These are phyloP conservation scores for Aspergillus olivimuriae DNA, from an alignment of 495 filamentous ascomycete genomes.

Conservation along the genomic window DNA sequence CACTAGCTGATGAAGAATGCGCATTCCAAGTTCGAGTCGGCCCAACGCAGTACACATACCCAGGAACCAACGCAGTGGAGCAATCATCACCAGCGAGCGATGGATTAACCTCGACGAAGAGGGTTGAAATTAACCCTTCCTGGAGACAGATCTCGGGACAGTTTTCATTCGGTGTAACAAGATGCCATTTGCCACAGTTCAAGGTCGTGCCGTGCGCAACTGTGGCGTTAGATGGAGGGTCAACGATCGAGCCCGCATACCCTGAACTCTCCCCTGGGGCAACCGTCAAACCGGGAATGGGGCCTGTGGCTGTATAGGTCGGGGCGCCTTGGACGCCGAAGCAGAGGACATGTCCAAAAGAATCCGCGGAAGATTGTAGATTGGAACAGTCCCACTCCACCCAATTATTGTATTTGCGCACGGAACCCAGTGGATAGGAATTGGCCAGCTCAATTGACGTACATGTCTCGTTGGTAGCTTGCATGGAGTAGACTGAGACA, in stretches of 20 bases:
- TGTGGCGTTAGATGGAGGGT: conserved; percentile 6
- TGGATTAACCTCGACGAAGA: conserved; percentile 12
- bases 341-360: conserved; percentile 4
- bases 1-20: not conserved
- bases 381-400: conserved; percentile 7
- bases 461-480: not conserved
- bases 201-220: conserved; percentile 13
- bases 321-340: conserved; percentile 3
- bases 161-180: conserved; percentile 2
- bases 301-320: conserved; percentile 1
- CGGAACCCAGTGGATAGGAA: not conserved
- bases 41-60: conserved; percentile 8
- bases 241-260: not conserved
- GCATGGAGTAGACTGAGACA: not conserved
- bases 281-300: conserved; percentile 1
- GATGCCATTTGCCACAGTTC: conserved; percentile 14
- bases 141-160: conserved; percentile 10
- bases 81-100: conserved; percentile 6
- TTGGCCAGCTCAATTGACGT: not conserved
- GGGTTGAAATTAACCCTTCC: conserved; percentile 2
- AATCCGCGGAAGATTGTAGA: conserved; percentile 1
- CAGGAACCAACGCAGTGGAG: not conserved
- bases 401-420: conserved; percentile 10
- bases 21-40: not conserved
- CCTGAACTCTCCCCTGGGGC: conserved; percentile 4